These are phyloP conservation scores for Neofusicoccum ribis DNA, from an alignment of 2,329 filamentous ascomycete species.

Conservation along the genomic window DNA sequence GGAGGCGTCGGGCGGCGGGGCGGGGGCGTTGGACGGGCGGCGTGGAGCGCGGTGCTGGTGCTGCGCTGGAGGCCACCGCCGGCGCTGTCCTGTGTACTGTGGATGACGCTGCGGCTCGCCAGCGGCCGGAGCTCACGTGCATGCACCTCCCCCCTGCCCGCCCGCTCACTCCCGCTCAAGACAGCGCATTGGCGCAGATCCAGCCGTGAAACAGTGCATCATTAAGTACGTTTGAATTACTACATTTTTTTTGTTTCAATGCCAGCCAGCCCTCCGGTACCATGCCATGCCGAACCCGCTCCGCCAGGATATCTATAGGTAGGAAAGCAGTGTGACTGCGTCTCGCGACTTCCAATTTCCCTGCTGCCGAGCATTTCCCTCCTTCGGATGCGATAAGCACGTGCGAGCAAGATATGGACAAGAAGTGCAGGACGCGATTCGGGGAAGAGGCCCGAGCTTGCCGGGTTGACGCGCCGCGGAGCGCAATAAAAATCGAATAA, in stretches of 20 bases:
- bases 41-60: conserved; percentile 30
- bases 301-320: conserved; percentile 18
- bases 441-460: conserved; percentile 5
- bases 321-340: neutral
- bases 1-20: neutral
- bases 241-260: conserved; percentile 1
- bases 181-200: conserved; percentile 9
- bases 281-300: conserved; percentile 14
- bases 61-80: neutral
- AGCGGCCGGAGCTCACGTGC: conserved; percentile 3
- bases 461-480: conserved; percentile 10
- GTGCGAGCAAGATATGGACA: conserved; percentile 17
- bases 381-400: conserved; percentile 7
- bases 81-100: too few species aligned
- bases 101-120: neutral
- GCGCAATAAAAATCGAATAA: conserved; percentile 4
- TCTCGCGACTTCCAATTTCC: conserved; percentile 12
- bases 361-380: conserved; percentile 12
- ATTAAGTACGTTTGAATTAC: conserved; percentile 15
- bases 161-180: conserved; percentile 2
- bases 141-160: conserved; percentile 8
- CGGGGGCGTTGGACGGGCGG: neutral
- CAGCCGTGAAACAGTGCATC: neutral
- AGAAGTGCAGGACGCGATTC: conserved; percentile 4
- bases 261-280: conserved; percentile 6